Conservation (phyloP, 176 grass and related monocot species). For the Zea mays region Zm-B73-REFERENCE-NAM-5.0 NC_050104.1:143489501-143490000, state of each 20-base stretch:
- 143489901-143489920: slow-evolving; percentile 66
- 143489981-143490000: slow-evolving; percentile 17
- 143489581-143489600: slow-evolving; percentile 88
- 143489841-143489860: slow-evolving; percentile 45
- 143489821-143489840: slow-evolving; percentile 38
- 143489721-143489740: slow-evolving; percentile 36
- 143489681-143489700: slow-evolving; percentile 44
- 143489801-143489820: slow-evolving; percentile 33
- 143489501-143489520: slow-evolving; percentile 64
- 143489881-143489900: slow-evolving; percentile 75
- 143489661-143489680: slow-evolving; percentile 69
- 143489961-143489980: slow-evolving; percentile 35
- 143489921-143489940: slow-evolving; percentile 74
- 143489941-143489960: slow-evolving; percentile 47
- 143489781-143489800: slow-evolving; percentile 43
- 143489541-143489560: slow-evolving; percentile 57
- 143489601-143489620: slow-evolving; percentile 65
- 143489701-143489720: slow-evolving; percentile 36
- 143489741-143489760: slow-evolving; percentile 37
- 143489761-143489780: slow-evolving; percentile 40
- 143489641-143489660: slow-evolving; percentile 53
- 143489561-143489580: slow-evolving; percentile 65
- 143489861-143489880: slow-evolving; percentile 47
- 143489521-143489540: slow-evolving; percentile 68
- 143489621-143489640: slow-evolving; percentile 71